Base-by-base conservation (phyloP, 352 stramenopile species). In the Phytopythium mirpurense region DNA sequence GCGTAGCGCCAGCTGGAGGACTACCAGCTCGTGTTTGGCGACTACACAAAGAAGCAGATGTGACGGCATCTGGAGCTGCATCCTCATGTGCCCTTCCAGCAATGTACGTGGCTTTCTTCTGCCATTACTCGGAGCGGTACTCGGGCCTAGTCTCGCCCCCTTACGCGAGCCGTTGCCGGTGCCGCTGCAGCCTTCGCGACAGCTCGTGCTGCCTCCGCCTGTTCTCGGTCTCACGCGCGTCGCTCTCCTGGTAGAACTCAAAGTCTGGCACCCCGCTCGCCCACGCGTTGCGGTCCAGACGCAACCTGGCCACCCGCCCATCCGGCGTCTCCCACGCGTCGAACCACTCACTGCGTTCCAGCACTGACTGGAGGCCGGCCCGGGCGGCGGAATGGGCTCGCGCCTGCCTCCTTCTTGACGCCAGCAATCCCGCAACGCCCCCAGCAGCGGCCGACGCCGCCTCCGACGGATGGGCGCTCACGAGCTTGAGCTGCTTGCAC, bases 11-110 rank as follows among this genome's bases (percentile, higher is more conserved):
- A 89, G 70, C 24, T 89, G 0, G 77, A 90, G 29, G 82, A 92
- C 52, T 92, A 90, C 43, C 71, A 88, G 60, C 67, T 82, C 56
- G 73, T 92, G 69, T 90, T 92, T 58, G 82, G 79, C 15, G 82
- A 92, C 53, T 92, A 79, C 77, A 80, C 70, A 5, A 92, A 92
- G 67, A 92, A 92, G 62, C 60, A 90, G 46, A 84, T 85, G 62
- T 92, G 67, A 71, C 47, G 26, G 26, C 26, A 18, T 5, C 41
- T 9, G 27, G 7, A 16, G 40, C 7, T 29, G 40, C 2, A 31
- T 2, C 35, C 19, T 1, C 35, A 21, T 38, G 12, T 5, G 14
- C 34, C 34, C 5, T n/a, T 21, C 18, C 18, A 11, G 2, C n/a
- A 21, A 41, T 41, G 36, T 19, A 41, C 36, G 36, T 21, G 15